A percentile compares a stretch with the other conserved stretches of the same genome.
phyloP scores from a whole-genome alignment of 176 grass and related monocot species.

The Eragrostis nindensis region DNA sequence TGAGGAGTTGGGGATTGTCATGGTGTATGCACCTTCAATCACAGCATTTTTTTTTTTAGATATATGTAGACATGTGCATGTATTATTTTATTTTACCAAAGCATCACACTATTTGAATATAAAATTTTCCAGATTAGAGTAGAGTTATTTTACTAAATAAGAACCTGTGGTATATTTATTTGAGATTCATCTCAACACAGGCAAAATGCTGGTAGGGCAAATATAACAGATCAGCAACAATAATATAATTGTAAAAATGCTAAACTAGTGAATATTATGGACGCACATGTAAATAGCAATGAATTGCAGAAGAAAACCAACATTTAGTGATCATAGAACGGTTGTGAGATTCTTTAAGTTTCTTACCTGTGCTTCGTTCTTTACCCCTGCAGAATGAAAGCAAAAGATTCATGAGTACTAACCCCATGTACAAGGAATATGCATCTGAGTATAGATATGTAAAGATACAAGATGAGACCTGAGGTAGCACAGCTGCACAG shows the following conservation, averaged over 20 bases:
- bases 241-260: background rate
- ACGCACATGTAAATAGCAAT: too few species aligned
- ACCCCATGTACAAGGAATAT: background rate
- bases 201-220: too few species aligned
- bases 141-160: background rate
- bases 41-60: background rate
- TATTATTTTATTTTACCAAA: background rate
- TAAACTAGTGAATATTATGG: background rate
- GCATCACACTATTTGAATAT: background rate
- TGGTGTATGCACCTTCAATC: too few species aligned
- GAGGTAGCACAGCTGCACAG: too few species aligned
- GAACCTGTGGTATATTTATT: background rate
- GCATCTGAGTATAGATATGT: too few species aligned
- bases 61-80: background rate
- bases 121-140: background rate
- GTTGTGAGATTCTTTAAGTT: constrained; percentile 19
- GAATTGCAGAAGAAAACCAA: background rate
- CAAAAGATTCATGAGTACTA: constrained; percentile 5
- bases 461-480: too few species aligned
- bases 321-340: background rate
- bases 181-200: background rate
- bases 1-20: too few species aligned
- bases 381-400: background rate
- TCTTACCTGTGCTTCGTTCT: background rate
- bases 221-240: background rate